Evolutionary conservation across 495 filamentous ascomycete species (phyloP).

Genomic region (Hypoxylon fragiforme): DNA sequence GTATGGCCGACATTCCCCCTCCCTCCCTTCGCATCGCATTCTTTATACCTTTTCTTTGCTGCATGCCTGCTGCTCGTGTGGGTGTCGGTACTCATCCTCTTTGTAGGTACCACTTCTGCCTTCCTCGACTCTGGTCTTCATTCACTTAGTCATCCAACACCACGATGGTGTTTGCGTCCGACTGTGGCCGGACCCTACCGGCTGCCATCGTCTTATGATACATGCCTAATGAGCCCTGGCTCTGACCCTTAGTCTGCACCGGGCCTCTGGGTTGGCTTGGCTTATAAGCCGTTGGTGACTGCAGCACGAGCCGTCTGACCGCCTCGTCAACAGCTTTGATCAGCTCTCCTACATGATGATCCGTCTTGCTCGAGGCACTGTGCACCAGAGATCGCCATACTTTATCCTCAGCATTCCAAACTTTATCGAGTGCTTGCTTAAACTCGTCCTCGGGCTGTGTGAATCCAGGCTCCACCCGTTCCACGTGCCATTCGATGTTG

Average conservation of each 20-base stretch:
- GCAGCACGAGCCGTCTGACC: conserved; percentile 27
- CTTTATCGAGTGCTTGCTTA: conserved; percentile 41
- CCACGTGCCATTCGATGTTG: conserved; percentile 48
- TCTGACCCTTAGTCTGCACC: conserved; percentile 16
- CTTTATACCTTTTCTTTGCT: conserved; percentile 21
- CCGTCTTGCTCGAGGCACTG: conserved; percentile 39
- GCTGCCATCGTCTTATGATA: conserved; percentile 31
- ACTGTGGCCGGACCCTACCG: conserved; percentile 23
- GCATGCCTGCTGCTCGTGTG: conserved; percentile 21
- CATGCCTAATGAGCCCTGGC: conserved; percentile 12
- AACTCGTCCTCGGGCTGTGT: conserved; percentile 45
- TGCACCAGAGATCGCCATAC: conserved; percentile 40
- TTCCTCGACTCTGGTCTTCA: neutral
- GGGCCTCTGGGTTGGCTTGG: conserved; percentile 24
- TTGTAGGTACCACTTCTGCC: neutral
- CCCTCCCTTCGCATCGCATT: conserved; percentile 27
- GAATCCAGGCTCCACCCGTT: conserved; percentile 29
- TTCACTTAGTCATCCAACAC: conserved; percentile 32
- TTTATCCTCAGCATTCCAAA: conserved; percentile 41
- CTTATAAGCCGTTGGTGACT: conserved; percentile 30
- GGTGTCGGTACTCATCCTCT: conserved; percentile 2
- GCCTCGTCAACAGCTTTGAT: conserved; percentile 39
- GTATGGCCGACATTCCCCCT: conserved; percentile 20
- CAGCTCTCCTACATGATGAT: conserved; percentile 40
- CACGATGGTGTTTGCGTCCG: conserved; percentile 24